Percentiles rank a stretch among this genome's conserved stretches.
These are phyloP conservation scores for Chiua virens DNA, from an alignment of 768 basidiomycete genomes.

Conservation along the genomic window DNA sequence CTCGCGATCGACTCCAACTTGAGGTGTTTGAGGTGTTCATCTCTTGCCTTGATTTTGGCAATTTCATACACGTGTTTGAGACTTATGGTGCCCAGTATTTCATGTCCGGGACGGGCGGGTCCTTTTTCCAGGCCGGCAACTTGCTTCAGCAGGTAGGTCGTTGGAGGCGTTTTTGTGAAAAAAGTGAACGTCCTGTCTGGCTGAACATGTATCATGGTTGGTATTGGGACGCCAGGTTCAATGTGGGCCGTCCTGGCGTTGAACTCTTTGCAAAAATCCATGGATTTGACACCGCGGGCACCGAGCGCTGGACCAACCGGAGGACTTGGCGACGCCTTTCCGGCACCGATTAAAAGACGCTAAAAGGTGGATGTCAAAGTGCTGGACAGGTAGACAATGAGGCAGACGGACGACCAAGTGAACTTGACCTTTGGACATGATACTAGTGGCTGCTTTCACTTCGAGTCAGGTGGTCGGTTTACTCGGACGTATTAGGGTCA, in stretches of 20 bases:
- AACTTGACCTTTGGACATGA: constrained; percentile 72
- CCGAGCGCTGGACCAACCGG: constrained; percentile 97
- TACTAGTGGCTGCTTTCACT: background rate
- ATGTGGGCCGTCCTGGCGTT: constrained; percentile 95
- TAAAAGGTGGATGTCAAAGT: constrained; percentile 29
- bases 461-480: background rate
- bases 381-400: constrained; percentile 4
- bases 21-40: constrained; percentile 86
- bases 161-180: constrained; percentile 87
- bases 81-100: constrained; percentile 76
- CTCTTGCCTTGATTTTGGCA: constrained; percentile 91
- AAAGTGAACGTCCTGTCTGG: constrained; percentile 97
- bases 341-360: constrained; percentile 88
- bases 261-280: constrained; percentile 99
- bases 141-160: constrained; percentile 87
- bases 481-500: constrained; percentile 10
- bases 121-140: constrained; percentile 91
- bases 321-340: constrained; percentile 93
- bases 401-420: constrained; percentile 69
- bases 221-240: constrained; percentile 80
- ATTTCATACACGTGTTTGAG: constrained; percentile 99
- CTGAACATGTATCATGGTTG: constrained; percentile 90
- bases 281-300: constrained; percentile 97
- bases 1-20: constrained; percentile 85
- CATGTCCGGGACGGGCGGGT: constrained; percentile 77